Conservation (phyloP, 73 alveolate species). For the Paramecium biaurelia region DNA sequence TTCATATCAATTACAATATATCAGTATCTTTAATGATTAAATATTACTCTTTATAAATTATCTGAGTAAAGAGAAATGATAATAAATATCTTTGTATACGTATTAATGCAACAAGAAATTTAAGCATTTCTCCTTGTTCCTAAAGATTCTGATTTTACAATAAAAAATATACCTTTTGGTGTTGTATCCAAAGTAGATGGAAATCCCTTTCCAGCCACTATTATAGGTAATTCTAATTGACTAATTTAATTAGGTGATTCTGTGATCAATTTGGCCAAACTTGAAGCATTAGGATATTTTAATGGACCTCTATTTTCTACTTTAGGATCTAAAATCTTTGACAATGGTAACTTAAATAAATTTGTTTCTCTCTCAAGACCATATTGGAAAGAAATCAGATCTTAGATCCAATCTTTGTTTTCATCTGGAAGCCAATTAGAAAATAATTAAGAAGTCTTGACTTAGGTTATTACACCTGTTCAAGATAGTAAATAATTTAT, state of each 20-base stretch:
- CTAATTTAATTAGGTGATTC: neutral
- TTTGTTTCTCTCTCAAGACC: constrained; percentile 52
- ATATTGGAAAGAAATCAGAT: constrained; percentile 60
- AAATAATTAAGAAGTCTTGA: constrained; percentile 45
- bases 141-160: constrained; percentile 52
- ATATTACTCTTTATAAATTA: neutral
- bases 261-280: neutral
- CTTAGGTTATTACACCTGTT: constrained; percentile 11
- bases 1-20: neutral
- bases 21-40: neutral
- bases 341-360: constrained; percentile 15
- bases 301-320: neutral
- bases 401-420: constrained; percentile 1
- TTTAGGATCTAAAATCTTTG: constrained; percentile 3
- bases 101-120: neutral
- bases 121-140: constrained; percentile 34
- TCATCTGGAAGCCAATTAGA: constrained; percentile 41
- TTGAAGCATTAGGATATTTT: neutral
- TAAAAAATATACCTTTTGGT: constrained; percentile 57
- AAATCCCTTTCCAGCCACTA: constrained; percentile 45
- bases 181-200: constrained; percentile 8
- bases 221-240: neutral
- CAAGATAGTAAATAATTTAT: neutral
- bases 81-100: constrained; percentile 7
- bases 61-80: constrained; percentile 5